These are phyloP conservation scores for Selenicereus undatus DNA, from an alignment of 148 eudicot genomes.

Conservation along the genomic window DNA sequence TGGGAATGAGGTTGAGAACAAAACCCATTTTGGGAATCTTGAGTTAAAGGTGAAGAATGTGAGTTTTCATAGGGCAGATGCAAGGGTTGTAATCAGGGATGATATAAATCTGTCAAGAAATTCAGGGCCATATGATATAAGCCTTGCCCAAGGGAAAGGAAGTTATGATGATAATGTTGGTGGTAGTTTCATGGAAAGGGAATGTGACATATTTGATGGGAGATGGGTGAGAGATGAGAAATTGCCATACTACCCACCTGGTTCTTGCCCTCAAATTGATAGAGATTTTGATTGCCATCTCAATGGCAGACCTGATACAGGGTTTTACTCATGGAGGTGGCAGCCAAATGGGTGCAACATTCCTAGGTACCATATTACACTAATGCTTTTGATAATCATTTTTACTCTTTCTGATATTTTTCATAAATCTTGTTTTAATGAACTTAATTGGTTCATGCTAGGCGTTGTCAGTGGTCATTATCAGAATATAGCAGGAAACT, in stretches of 20 bases:
- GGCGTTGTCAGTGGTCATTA: no score
- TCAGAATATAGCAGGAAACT: no score
- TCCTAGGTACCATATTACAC: slow-evolving; percentile 44
- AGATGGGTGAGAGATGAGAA: slow-evolving; percentile 72
- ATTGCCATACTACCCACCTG: slow-evolving; percentile 60
- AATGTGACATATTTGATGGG: slow-evolving; percentile 78
- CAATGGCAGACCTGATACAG: slow-evolving; percentile 70
- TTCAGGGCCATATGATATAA: slow-evolving; percentile 4
- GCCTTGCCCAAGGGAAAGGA: background rate
- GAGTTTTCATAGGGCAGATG: slow-evolving; percentile 21
- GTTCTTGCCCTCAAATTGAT: slow-evolving; percentile 77
- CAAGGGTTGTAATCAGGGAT: background rate
- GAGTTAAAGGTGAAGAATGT: slow-evolving; percentile 32
- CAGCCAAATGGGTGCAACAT: slow-evolving; percentile 73
- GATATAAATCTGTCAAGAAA: background rate
- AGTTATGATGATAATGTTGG: background rate
- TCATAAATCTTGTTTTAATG: no score
- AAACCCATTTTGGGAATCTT: slow-evolving; percentile 36
- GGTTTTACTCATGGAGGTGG: slow-evolving; percentile 75
- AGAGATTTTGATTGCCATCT: slow-evolving; percentile 69
- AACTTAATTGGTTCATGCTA: no score
- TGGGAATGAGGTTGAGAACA: slow-evolving; percentile 23
- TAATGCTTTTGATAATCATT: background rate
- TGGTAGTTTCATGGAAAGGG: background rate
- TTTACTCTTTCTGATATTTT: background rate